Percentiles rank a stretch among this genome's conserved stretches.
These are phyloP conservation scores for Coemansia sp. DNA, from an alignment of 192 early-diverging fungal species.

Conservation along the genomic window DNA sequence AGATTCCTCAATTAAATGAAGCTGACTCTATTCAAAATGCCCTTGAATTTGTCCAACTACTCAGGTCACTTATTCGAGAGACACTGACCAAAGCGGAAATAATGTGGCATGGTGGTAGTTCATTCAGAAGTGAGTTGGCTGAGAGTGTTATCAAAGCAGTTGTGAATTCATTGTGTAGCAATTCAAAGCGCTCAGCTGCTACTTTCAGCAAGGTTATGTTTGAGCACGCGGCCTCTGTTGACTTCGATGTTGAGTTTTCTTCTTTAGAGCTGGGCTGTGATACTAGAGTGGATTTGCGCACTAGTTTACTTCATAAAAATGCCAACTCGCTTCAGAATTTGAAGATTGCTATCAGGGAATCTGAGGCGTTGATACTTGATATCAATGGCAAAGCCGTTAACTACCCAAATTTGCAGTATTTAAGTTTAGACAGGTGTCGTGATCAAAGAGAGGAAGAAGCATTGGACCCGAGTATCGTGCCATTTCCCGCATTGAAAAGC, in stretches of 20 bases:
- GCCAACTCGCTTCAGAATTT: neutral
- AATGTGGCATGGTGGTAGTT: neutral
- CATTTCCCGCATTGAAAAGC: neutral
- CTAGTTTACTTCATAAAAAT: neutral
- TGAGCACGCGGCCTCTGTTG: neutral
- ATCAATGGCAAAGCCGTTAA: neutral
- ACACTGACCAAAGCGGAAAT: neutral
- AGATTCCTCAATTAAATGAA: too few species aligned
- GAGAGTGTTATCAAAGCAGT: neutral
- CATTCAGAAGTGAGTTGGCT: neutral
- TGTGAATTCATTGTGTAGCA: neutral
- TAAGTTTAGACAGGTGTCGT: neutral
- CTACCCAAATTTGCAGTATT: slow-evolving; percentile 1
- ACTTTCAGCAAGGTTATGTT: neutral
- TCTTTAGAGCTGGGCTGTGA: neutral
- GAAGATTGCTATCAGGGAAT: too few species aligned
- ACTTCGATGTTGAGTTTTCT: neutral
- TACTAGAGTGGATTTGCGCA: too few species aligned
- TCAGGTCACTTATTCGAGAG: neutral
- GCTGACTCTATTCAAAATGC: neutral
- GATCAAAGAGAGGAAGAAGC: neutral
- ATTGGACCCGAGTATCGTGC: neutral
- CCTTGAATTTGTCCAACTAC: neutral
- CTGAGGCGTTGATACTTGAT: neutral
- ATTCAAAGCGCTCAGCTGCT: neutral